Base-by-base conservation (phyloP, 768 basidiomycete species). In the Pilatotrama ljubarskyi region DNA sequence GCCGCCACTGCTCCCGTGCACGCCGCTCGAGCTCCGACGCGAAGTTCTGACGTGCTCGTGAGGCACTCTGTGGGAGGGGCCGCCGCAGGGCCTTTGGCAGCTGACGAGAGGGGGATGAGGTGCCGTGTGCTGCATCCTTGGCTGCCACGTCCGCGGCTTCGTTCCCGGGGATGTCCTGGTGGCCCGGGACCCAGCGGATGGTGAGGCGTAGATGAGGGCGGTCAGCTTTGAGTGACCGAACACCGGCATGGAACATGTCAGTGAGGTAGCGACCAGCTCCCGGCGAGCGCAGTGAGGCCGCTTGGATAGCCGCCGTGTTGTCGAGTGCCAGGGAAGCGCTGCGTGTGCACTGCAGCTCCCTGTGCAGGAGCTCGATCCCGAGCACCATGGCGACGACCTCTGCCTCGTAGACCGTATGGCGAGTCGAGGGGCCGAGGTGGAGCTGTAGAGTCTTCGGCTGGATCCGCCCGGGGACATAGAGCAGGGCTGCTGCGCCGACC, bases 371-470 rank as follows among this genome's bases (percentile, higher is more conserved):
- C 5, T 73, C 61, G 2, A 70, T 11, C 2, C 42, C 63, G 4
- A 77, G 55, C 0, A 70, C 35, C 4, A 72, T 47, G 0, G 72
- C 75, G 6, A 72, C 66, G 0, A 66, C n/a, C 49, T 77, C 73
- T 1, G 64, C 74, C 54, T 74, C 70, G 37, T 70, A 72, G 0
- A 73, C 70, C 0, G 66, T 72, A 60, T 74, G 72, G 11, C 69
- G 49, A 4, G 36, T 49, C 0, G 55, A 55, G 0, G 37, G 29
- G 7, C 73, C 71, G 5, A 76, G 61, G 18, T 70, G 48, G 18
- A 59, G 59, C n/a, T 55, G 47, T 10, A 69, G 36, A 7, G 26
- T 20, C 24, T 48, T 37, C 22, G 55, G 18, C n/a, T 22, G 4
- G 22, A 37, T 24, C 24, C 6, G 20, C 14, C 61, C 70, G 0